Evolutionary conservation across 2,329 filamentous ascomycete genomes (phyloP).

Genomic region (Colletotrichum gloeosporioides): DNA sequence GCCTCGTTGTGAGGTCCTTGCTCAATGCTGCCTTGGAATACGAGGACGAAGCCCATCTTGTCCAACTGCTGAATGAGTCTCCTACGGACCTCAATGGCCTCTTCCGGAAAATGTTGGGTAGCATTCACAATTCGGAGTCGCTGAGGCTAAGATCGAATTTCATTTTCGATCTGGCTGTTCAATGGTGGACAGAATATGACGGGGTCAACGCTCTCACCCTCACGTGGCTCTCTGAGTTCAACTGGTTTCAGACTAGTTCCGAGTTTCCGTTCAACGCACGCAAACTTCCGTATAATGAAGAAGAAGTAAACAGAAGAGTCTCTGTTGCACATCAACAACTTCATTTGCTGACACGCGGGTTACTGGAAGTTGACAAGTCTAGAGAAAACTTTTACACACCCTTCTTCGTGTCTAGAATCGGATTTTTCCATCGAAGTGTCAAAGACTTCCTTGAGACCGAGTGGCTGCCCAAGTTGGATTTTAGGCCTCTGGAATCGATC

Average conservation of each 20-base stretch:
- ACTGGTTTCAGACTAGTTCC: neutral
- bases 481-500: neutral
- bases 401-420: neutral
- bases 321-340: neutral
- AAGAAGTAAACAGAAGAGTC: neutral
- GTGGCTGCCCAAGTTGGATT: neutral
- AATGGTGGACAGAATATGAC: neutral
- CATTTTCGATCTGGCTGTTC: neutral
- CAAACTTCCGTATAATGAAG: neutral
- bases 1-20: neutral
- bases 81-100: neutral
- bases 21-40: neutral
- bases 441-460: accelerated
- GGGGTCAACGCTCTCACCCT: neutral
- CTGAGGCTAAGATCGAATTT: neutral
- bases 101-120: accelerated
- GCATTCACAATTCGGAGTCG: accelerated
- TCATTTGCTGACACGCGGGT: neutral
- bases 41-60: neutral
- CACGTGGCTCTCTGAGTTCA: accelerated
- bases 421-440: neutral
- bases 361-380: neutral
- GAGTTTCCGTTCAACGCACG: neutral
- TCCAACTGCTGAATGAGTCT: neutral
- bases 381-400: no score